Conservation (phyloP, 257 asterid genomes). For the Petunia axillaris region DNA sequence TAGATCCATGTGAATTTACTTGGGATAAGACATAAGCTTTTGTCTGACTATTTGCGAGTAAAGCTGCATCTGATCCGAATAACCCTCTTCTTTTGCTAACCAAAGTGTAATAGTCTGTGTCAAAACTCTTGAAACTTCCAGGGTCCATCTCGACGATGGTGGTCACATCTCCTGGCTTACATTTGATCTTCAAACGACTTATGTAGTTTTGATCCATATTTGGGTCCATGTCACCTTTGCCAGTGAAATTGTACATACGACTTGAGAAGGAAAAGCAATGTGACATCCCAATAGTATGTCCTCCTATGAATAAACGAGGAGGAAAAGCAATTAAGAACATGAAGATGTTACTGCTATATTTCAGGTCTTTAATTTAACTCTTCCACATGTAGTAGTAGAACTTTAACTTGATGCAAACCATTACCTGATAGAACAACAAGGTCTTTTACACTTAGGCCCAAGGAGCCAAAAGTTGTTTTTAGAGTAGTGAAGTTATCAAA, state of each 20-base stretch:
- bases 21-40: not conserved
- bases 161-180: not conserved
- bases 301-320: not conserved
- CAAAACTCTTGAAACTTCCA: no score
- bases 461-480: conserved; percentile 4
- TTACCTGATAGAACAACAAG: conserved; percentile 32
- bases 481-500: not conserved
- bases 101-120: not conserved
- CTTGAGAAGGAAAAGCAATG: no score
- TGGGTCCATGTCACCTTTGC: no score
- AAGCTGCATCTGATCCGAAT: conserved; percentile 17
- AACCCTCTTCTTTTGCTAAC: conserved; percentile 6
- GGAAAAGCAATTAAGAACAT: not conserved
- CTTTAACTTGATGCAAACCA: not conserved
- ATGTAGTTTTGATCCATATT: no score
- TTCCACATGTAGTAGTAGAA: not conserved
- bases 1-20: not conserved
- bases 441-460: conserved; percentile 34
- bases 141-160: not conserved
- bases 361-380: no score
- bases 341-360: no score
- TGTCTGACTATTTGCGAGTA: not conserved
- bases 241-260: no score
- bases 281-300: not conserved
- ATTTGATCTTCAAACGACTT: not conserved